Conservation (phyloP, 106 monocot genomes). For the Agapanthus africanus region DNA sequence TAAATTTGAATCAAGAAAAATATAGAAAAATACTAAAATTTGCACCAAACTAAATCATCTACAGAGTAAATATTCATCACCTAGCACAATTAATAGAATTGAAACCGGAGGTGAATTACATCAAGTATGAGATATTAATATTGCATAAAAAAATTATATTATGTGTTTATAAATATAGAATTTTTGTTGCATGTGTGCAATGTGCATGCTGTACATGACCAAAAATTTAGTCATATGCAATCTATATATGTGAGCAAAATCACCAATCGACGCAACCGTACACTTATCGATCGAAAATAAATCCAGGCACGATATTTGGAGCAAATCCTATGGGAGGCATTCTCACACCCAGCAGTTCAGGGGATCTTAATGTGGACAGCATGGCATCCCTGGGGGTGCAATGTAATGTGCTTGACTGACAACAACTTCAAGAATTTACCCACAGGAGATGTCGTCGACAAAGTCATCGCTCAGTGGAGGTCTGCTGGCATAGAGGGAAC, state of each 20-base stretch:
- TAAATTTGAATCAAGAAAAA: background rate
- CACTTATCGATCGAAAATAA: background rate
- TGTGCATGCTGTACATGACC: background rate
- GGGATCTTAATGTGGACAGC: slow-evolving; percentile 79
- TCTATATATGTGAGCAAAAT: too few species aligned
- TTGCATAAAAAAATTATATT: background rate
- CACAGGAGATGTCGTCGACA: slow-evolving; percentile 68
- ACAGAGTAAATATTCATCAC: too few species aligned
- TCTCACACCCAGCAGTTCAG: slow-evolving; percentile 54
- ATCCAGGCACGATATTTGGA: slow-evolving; percentile 53
- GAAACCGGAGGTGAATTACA: background rate
- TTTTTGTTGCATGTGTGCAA: background rate
- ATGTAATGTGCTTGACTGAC: slow-evolving; percentile 77
- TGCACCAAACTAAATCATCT: too few species aligned
- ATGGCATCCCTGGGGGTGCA: slow-evolving; percentile 51
- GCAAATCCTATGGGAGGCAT: slow-evolving; percentile 60
- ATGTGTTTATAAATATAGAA: background rate
- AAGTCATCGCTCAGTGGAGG: slow-evolving; percentile 47
- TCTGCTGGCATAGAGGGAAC: slow-evolving; percentile 5
- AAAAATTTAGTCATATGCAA: too few species aligned
- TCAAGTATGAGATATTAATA: background rate
- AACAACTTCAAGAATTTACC: slow-evolving; percentile 67
- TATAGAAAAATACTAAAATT: too few species aligned
- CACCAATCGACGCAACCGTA: too few species aligned
- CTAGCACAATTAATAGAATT: background rate